Percentiles rank a stretch among this genome's conserved stretches.
Conservation (phyloP, 2,329 filamentous ascomycete genomes). For the Trichocomaceae sp. region DNA sequence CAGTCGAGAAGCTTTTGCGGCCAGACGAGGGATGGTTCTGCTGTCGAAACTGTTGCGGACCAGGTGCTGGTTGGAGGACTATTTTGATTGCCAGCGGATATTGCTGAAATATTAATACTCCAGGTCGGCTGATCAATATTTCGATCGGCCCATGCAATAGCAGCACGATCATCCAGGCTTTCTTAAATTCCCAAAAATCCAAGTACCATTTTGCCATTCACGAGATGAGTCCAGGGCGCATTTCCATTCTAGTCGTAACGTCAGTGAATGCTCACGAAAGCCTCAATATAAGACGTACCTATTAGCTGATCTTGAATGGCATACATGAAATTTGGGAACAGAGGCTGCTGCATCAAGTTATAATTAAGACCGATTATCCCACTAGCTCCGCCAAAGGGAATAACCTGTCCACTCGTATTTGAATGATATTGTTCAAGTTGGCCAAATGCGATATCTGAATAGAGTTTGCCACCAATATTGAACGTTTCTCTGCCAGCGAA, state of each 20-base stretch:
- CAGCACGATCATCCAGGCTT: neutral
- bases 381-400: neutral
- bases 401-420: neutral
- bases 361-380: neutral
- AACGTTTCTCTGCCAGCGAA: neutral
- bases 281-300: neutral
- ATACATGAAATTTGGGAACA: neutral
- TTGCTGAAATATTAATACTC: conserved; percentile 5
- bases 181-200: neutral
- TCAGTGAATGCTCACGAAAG: neutral
- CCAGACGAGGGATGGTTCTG: neutral
- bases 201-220: conserved; percentile 1
- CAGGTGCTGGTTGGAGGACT: neutral
- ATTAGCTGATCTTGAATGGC: neutral
- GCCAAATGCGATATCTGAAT: neutral
- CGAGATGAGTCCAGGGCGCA: neutral
- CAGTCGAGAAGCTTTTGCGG: conserved; percentile 2
- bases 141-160: neutral
- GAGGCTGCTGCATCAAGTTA: neutral
- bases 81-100: neutral
- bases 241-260: neutral
- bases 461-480: neutral
- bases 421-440: neutral
- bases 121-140: neutral
- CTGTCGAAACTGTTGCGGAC: neutral